phyloP scores from a whole-genome alignment of 495 filamentous ascomycete genomes.

The Penicillium pulvis region DNA sequence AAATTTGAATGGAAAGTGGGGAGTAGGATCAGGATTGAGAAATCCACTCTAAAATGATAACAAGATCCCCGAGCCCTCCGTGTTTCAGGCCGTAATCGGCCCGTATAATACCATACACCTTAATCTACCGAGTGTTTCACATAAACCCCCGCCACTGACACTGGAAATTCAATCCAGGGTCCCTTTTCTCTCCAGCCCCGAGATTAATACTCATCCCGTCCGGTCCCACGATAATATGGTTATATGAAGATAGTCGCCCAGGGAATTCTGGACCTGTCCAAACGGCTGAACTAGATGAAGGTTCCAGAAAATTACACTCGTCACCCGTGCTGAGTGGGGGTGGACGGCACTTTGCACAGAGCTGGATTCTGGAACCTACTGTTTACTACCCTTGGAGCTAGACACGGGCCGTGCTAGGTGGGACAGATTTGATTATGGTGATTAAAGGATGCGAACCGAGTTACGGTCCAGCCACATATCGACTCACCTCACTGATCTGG shows the following conservation, averaged over 20 bases:
- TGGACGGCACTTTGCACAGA: not conserved
- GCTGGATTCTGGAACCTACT: not conserved
- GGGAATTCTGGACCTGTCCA: constrained; percentile 1
- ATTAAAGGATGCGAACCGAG: not conserved
- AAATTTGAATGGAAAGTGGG: not conserved
- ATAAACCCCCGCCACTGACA: not conserved
- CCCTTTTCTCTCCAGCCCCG: not conserved
- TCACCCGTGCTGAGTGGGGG: not conserved
- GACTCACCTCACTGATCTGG: not conserved
- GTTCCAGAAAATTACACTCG: not conserved
- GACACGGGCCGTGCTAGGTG: not conserved
- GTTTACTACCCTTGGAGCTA: not conserved
- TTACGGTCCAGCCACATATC: not conserved
- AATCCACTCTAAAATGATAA: not conserved
- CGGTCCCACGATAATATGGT: not conserved
- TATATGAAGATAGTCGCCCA: not conserved
- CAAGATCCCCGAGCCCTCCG: too few relatives aligned
- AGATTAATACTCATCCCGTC: not conserved
- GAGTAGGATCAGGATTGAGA: not conserved
- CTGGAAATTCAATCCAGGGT: not conserved
- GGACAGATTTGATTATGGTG: not conserved
- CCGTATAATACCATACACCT: not conserved
- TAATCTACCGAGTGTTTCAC: not conserved
- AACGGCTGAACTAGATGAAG: not conserved
- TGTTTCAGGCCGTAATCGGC: not conserved